These are phyloP conservation scores for Crithidia expoeki DNA, from an alignment of 208 protist species.

Conservation along the genomic window DNA sequence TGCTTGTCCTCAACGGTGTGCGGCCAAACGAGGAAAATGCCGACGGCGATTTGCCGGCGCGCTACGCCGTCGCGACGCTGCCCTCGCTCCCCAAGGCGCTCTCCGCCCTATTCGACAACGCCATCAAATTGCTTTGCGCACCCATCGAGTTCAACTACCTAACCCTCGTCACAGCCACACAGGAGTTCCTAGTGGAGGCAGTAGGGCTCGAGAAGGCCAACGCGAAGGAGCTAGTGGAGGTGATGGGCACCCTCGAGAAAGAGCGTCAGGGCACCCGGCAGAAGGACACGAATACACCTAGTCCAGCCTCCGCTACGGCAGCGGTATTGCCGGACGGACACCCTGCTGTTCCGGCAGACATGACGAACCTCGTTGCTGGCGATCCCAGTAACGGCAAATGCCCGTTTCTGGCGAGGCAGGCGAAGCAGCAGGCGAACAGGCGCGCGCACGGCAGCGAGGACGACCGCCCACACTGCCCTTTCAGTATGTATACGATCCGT, in stretches of 20 bases:
- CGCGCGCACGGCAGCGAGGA: slow-evolving; percentile 4
- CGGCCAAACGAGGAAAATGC: slow-evolving; percentile 30
- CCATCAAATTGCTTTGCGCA: slow-evolving; percentile 25
- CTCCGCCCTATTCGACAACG: slow-evolving; percentile 27
- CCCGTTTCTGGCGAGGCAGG: slow-evolving; percentile 36
- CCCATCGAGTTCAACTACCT: slow-evolving; percentile 58
- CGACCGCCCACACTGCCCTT: slow-evolving; percentile 41
- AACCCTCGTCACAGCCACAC: slow-evolving; percentile 35
- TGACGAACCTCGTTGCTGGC: neutral
- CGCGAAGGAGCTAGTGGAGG: slow-evolving; percentile 31
- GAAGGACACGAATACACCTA: slow-evolving; percentile 1
- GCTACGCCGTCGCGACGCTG: slow-evolving; percentile 33
- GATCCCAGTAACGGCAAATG: slow-evolving; percentile 58
- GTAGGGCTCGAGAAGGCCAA: slow-evolving; percentile 27
- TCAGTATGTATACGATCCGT: slow-evolving; percentile 40
- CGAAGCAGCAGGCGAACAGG: slow-evolving; percentile 20
- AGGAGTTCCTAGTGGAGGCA: slow-evolving; percentile 15
- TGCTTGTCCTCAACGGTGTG: slow-evolving; percentile 50
- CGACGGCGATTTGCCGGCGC: slow-evolving; percentile 35
- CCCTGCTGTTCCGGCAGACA: slow-evolving; percentile 11
- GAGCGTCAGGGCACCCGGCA: slow-evolving; percentile 32
- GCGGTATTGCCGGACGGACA: slow-evolving; percentile 12
- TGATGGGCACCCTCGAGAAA: slow-evolving; percentile 37
- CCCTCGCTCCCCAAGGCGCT: slow-evolving; percentile 51
- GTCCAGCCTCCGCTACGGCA: neutral